Conservation (phyloP, 177 flowering plant genomes). For the Vitis hybrid region DNA sequence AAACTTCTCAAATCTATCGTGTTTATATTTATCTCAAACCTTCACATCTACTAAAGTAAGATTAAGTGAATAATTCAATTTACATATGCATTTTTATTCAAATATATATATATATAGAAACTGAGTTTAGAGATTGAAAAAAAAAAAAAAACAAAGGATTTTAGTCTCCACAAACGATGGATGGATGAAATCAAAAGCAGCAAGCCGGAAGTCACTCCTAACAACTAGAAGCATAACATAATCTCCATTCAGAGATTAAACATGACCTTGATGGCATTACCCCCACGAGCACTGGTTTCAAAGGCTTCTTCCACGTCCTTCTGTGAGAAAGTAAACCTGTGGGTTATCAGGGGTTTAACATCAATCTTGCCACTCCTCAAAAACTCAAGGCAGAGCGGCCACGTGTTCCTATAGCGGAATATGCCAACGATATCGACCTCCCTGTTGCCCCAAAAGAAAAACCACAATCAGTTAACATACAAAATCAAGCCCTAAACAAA, state of each 20-base stretch:
- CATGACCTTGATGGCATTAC: slow-evolving; percentile 35
- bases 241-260: slow-evolving; percentile 18
- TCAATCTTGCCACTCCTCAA: slow-evolving; percentile 33
- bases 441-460: slow-evolving; percentile 14
- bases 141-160: no score
- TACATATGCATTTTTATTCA: no score
- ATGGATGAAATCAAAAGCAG: neutral
- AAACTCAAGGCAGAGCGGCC: slow-evolving; percentile 35
- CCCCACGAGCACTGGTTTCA: slow-evolving; percentile 32
- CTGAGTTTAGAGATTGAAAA: no score
- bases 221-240: neutral
- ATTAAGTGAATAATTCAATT: no score
- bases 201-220: neutral
- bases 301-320: slow-evolving; percentile 30
- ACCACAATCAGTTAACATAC: no score
- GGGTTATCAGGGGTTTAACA: slow-evolving; percentile 36
- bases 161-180: no score
- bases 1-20: no score
- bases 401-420: slow-evolving; percentile 34
- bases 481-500: neutral
- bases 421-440: slow-evolving; percentile 35
- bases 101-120: no score
- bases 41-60: no score
- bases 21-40: no score
- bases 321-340: slow-evolving; percentile 29